Evolutionary conservation across 2,329 filamentous ascomycete species (phyloP).

Genomic region (Graphilbum fragrans): DNA sequence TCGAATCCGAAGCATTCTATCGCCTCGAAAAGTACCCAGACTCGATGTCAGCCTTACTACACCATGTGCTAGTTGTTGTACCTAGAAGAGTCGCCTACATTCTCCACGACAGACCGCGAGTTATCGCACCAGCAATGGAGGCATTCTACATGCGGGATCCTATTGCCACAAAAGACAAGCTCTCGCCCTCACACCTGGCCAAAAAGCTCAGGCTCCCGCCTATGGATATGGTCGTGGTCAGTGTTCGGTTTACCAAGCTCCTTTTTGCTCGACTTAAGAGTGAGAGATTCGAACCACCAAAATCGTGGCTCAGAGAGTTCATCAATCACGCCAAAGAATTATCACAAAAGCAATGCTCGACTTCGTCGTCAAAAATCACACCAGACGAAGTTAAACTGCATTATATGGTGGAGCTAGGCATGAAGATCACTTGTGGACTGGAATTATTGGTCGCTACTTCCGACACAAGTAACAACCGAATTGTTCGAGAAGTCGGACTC

Average conservation of each 20-base stretch:
- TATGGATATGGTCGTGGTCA: slow-evolving; percentile 65
- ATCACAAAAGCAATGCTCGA: background rate
- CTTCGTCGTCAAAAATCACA: slow-evolving; percentile 6
- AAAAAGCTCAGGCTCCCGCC: slow-evolving; percentile 46
- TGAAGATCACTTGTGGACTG: slow-evolving; percentile 84
- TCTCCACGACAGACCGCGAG: slow-evolving; percentile 60
- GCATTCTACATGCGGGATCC: slow-evolving; percentile 87
- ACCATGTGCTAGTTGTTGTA: slow-evolving; percentile 60
- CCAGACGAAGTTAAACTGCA: slow-evolving; percentile 13
- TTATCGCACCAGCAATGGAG: slow-evolving; percentile 75
- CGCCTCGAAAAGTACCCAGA: slow-evolving; percentile 72
- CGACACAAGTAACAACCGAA: slow-evolving; percentile 53
- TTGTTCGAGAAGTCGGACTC: slow-evolving; percentile 64
- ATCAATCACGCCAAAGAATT: slow-evolving; percentile 13
- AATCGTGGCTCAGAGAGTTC: slow-evolving; percentile 31
- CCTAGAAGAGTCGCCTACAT: slow-evolving; percentile 75
- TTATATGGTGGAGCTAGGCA: slow-evolving; percentile 54
- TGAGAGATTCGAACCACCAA: slow-evolving; percentile 63
- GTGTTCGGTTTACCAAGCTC: slow-evolving; percentile 74
- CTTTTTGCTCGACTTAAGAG: slow-evolving; percentile 84
- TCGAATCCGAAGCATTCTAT: slow-evolving; percentile 87
- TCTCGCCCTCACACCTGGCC: slow-evolving; percentile 32
- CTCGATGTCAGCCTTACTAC: slow-evolving; percentile 63
- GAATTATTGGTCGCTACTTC: slow-evolving; percentile 70
- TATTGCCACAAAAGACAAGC: slow-evolving; percentile 56